Evolutionary conservation across 1,139 yeast species (phyloP).

Genomic region (Lodderomyces beijingensis): DNA sequence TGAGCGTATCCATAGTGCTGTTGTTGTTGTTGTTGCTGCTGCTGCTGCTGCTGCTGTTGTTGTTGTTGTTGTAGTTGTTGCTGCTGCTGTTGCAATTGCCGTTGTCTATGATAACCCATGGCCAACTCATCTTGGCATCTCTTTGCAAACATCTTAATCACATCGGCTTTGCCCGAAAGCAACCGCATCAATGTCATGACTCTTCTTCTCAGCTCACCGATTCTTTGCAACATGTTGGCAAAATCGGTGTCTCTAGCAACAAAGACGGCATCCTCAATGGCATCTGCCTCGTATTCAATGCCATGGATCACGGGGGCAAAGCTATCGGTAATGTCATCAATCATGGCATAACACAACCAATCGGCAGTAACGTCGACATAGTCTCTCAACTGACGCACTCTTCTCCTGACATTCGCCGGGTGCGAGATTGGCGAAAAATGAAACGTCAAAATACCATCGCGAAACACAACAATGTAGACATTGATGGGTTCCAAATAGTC

Average conservation of each 20-base stretch:
- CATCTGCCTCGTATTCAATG: constrained; percentile 84
- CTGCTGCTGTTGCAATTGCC: constrained; percentile 19
- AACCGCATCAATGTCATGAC: constrained; percentile 86
- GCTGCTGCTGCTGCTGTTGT: constrained; percentile 19
- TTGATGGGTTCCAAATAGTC: constrained; percentile 83
- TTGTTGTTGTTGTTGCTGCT: constrained; percentile 3
- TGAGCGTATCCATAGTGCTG: constrained; percentile 2
- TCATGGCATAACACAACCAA: constrained; percentile 88
- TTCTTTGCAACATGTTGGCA: constrained; percentile 64
- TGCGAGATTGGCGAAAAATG: constrained; percentile 78
- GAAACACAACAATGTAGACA: constrained; percentile 83
- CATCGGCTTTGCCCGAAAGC: constrained; percentile 93
- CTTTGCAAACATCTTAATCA: constrained; percentile 94
- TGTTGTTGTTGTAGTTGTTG: constrained; percentile 5
- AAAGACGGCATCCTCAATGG: constrained; percentile 69
- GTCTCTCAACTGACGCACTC: constrained; percentile 83
- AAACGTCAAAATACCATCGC: constrained; percentile 76
- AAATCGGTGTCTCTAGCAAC: constrained; percentile 46
- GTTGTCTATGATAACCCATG: constrained; percentile 8
- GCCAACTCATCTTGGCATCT: constrained; percentile 70
- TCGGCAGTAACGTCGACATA: constrained; percentile 83
- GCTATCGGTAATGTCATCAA: constrained; percentile 89
- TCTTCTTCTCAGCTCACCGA: constrained; percentile 82
- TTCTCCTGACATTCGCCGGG: constrained; percentile 80
- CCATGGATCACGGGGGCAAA: constrained; percentile 86